A percentile compares a stretch with the other conserved stretches of the same genome.
phyloP scores from a whole-genome alignment of 2,329 filamentous ascomycete genomes.

The Talaromyces sp. region DNA sequence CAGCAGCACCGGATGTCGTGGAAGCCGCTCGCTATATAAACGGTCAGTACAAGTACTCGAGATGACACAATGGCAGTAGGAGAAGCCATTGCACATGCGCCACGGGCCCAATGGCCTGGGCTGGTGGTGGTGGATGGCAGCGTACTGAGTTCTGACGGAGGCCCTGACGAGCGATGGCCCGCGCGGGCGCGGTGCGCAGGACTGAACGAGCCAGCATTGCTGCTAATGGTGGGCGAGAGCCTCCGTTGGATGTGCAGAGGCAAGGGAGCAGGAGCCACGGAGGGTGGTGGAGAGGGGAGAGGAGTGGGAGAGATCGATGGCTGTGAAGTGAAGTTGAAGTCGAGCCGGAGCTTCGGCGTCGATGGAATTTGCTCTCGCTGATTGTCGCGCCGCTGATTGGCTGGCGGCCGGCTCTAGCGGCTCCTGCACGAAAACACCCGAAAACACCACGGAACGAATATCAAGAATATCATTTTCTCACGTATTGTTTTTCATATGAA shows the following conservation, averaged over 20 bases:
- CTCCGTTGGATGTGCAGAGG: conserved; percentile 27
- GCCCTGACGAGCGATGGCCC: conserved; percentile 71
- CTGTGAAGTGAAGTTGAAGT: conserved; percentile 18
- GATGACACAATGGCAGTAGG: conserved; percentile 18
- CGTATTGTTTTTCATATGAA: too few relatives aligned
- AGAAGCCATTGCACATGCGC: conserved; percentile 23
- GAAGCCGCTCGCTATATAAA: conserved; percentile 60
- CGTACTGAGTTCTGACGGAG: conserved; percentile 70
- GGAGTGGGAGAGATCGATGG: conserved; percentile 21
- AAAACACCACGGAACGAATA: conserved; percentile 10
- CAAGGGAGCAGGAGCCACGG: conserved; percentile 27
- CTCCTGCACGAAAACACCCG: conserved; percentile 20
- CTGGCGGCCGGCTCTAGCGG: conserved; percentile 18
- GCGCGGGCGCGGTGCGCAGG: conserved; percentile 80
- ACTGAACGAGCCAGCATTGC: conserved; percentile 81
- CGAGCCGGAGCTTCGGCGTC: conserved; percentile 25
- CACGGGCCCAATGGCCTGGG: conserved; percentile 24
- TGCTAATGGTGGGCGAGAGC: conserved; percentile 49
- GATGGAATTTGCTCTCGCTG: conserved; percentile 25
- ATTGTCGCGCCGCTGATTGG: conserved; percentile 27
- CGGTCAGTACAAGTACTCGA: conserved; percentile 25
- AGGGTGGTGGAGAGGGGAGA: conserved; percentile 23
- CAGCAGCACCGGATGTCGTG: conserved; percentile 57
- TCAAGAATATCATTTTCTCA: too few relatives aligned
- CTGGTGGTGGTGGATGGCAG: conserved; percentile 34